Evolutionary conservation across 176 grass and related monocot genomes (phyloP), one percentile per base, ranked within the genome.

Genomic region (Alopecurus myosuroides): DNA sequence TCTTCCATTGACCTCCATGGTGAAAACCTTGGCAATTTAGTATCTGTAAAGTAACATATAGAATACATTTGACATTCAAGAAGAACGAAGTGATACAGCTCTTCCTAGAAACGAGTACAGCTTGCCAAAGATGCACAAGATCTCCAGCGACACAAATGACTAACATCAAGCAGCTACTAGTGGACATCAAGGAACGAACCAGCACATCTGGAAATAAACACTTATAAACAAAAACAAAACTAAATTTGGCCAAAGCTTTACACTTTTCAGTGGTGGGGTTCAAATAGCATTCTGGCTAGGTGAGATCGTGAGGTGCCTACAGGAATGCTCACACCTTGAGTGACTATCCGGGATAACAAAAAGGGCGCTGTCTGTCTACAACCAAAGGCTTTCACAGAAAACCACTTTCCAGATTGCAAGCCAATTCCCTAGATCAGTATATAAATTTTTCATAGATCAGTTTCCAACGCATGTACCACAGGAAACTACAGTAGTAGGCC

Each of bases 1-100:
- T 86, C 84, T 91, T n/a, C n/a, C n/a, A 83, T 93, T 85, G 80
- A 74, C 88, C 71, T 91, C 91, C 90, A 89, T 91, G n/a, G 75
- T 36, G 68, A 64, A 30, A 80, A 86, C 60, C 77, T 79, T 73
- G 62, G 8, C 51, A 45, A 57, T 25, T 77, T 46, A 79, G 17
- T 55, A 79, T 76, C 86, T 86, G 76, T 70, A 88, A 67, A 88
- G 33, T 60, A 63, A 26, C 39, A 49, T 56, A 82, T 58, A 85
- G 86, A 82, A 76, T 13, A 29, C 35, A 67, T 35, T 57, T 65
- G 53, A 53, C 15, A 40, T 72, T 49, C 28, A 61, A 29, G 18
- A 81, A 51, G 19, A 81, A 3, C 48, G 3, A 70, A 81, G 8
- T 34, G 36, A 9, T 12, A 50, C 50, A 22, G 44, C 34, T 56